These are phyloP conservation scores for Auriculariales sp. DNA, from an alignment of 768 basidiomycete species.

Conservation along the genomic window DNA sequence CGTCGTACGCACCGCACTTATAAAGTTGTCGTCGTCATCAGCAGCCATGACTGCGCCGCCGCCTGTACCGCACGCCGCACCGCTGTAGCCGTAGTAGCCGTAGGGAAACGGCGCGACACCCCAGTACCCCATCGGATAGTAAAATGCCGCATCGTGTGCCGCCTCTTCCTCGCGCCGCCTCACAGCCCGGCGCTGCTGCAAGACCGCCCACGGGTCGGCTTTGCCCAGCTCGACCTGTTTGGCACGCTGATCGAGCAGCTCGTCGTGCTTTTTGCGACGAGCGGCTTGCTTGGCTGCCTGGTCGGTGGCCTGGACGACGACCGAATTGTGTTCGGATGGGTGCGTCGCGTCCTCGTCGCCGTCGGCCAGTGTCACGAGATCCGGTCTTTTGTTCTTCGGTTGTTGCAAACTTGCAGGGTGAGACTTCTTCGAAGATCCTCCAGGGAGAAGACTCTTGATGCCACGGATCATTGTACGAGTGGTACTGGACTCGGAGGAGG, in stretches of 20 bases:
- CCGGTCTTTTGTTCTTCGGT: not conserved
- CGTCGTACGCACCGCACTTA: too few relatives aligned
- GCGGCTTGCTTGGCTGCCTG: not conserved
- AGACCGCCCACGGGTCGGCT: not conserved
- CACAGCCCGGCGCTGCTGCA: not conserved
- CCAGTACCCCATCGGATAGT: not conserved
- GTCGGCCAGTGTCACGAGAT: slow-evolving; percentile 3
- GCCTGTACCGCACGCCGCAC: not conserved
- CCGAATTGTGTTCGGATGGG: slow-evolving; percentile 5
- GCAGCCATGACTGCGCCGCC: not conserved
- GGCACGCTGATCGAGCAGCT: not conserved
- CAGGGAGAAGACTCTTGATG: not conserved
- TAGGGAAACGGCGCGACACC: not conserved
- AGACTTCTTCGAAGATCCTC: not conserved
- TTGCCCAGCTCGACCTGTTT: not conserved
- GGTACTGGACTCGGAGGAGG: slow-evolving; percentile 8
- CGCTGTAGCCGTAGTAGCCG: not conserved
- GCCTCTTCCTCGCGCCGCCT: not conserved
- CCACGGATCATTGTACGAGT: not conserved
- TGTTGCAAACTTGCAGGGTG: not conserved
- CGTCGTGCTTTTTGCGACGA: not conserved
- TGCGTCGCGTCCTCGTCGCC: not conserved
- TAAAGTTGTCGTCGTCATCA: not conserved
- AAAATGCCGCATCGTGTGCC: not conserved
- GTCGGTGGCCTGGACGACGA: not conserved